Evolutionary conservation across 225 moss, liverwort and hornwort genomes (phyloP).

Genomic region (Climacium dendroides): DNA sequence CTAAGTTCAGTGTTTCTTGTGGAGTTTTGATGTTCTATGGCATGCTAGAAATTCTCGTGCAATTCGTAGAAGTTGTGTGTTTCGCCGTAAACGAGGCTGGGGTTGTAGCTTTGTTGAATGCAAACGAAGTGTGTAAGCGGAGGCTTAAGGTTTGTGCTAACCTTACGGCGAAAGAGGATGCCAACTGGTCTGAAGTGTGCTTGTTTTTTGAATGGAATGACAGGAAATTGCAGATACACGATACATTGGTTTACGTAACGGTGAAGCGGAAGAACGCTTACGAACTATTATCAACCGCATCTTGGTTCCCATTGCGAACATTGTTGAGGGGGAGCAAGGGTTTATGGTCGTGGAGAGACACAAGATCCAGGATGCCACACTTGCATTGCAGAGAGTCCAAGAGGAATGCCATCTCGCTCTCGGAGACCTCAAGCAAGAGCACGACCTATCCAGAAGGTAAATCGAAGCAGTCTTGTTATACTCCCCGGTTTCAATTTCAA

Average conservation of each 20-base stretch:
- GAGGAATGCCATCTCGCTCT: slow-evolving; percentile 13
- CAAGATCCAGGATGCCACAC: slow-evolving; percentile 2
- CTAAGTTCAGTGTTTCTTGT: neutral
- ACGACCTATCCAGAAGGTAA: neutral
- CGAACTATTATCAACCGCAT: slow-evolving; percentile 10
- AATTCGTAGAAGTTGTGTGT: neutral
- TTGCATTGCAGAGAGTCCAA: slow-evolving; percentile 2
- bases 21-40: neutral
- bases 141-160: neutral
- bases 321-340: slow-evolving; percentile 15
- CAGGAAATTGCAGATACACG: slow-evolving; percentile 21
- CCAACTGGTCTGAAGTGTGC: neutral
- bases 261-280: slow-evolving; percentile 8
- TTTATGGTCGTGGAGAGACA: neutral
- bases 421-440: slow-evolving; percentile 3
- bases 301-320: slow-evolving; percentile 14
- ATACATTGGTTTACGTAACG: neutral
- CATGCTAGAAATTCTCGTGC: neutral
- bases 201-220: neutral
- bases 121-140: too few relatives aligned
- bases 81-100: neutral
- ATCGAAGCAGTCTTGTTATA: neutral
- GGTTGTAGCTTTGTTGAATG: neutral
- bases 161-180: neutral
- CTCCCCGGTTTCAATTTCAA: neutral